Evolutionary conservation across 768 basidiomycete species (phyloP).

Genomic region (Tylopilus plumbeoviolaceoides): DNA sequence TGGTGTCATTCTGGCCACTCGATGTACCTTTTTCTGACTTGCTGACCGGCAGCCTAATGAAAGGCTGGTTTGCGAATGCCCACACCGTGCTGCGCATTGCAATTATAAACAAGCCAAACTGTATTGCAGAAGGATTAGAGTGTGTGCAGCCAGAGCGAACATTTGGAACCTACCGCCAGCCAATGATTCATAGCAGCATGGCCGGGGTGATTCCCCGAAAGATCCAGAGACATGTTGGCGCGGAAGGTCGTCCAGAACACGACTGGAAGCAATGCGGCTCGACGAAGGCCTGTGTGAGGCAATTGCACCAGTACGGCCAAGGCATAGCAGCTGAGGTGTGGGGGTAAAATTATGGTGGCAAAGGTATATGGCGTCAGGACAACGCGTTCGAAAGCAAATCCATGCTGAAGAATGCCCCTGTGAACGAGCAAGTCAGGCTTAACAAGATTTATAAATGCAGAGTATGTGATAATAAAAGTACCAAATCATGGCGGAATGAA

Average conservation of each 20-base stretch:
- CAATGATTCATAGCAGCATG: slow-evolving; percentile 20
- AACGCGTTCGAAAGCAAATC: slow-evolving; percentile 13
- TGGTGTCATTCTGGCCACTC: neutral
- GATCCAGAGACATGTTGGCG: slow-evolving; percentile 28
- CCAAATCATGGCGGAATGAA: slow-evolving; percentile 9
- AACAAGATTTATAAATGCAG: neutral
- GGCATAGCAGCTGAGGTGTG: slow-evolving; percentile 43
- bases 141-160: too few relatives aligned
- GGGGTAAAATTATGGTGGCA: slow-evolving; percentile 37
- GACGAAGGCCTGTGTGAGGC: slow-evolving; percentile 40
- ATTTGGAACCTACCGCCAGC: slow-evolving; percentile 15
- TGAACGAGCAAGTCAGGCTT: slow-evolving; percentile 3
- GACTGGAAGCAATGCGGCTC: slow-evolving; percentile 46
- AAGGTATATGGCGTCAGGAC: slow-evolving; percentile 27
- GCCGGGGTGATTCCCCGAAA: slow-evolving; percentile 15
- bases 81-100: slow-evolving; percentile 24
- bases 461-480: neutral
- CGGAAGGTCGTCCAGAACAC: slow-evolving; percentile 43
- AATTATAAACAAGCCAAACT: slow-evolving; percentile 24
- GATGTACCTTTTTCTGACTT: neutral
- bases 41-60: slow-evolving; percentile 10
- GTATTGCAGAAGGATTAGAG: neutral
- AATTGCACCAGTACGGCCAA: slow-evolving; percentile 52
- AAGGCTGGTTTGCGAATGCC: slow-evolving; percentile 13
- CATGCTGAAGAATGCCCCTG: slow-evolving; percentile 14